These are phyloP conservation scores for Bertia moriformis DNA, from an alignment of 2,329 filamentous ascomycete genomes.

Conservation along the genomic window DNA sequence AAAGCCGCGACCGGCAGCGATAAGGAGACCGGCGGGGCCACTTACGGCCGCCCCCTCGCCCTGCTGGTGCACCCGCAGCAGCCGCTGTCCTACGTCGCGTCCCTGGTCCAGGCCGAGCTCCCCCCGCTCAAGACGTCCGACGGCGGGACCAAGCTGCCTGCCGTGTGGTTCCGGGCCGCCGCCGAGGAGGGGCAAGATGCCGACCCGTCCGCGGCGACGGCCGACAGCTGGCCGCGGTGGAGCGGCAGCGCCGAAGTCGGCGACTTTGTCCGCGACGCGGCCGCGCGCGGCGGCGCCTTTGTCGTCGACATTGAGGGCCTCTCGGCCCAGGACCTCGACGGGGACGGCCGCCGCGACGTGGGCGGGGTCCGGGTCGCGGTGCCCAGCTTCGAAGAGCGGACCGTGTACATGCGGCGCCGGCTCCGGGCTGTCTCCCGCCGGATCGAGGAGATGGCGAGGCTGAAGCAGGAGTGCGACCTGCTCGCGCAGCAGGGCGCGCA, in stretches of 20 bases:
- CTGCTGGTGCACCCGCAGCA: conserved; percentile 80
- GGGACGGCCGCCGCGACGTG: background rate
- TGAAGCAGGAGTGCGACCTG: conserved; percentile 71
- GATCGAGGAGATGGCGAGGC: conserved; percentile 53
- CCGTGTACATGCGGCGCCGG: conserved; percentile 68
- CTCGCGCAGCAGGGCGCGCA: conserved; percentile 67
- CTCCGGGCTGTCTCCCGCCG: conserved; percentile 56
- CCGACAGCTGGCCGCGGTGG: conserved; percentile 68
- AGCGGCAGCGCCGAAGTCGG: conserved; percentile 78
- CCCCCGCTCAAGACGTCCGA: conserved; percentile 59
- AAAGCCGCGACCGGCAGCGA: too few relatives aligned
- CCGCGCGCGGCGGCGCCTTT: conserved; percentile 73
- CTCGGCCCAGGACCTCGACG: conserved; percentile 16
- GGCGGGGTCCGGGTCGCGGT: conserved; percentile 64
- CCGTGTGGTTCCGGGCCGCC: conserved; percentile 65
- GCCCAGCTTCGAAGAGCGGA: conserved; percentile 76
- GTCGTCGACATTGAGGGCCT: conserved; percentile 67
- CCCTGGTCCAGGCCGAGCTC: conserved; percentile 76
- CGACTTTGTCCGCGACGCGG: conserved; percentile 83
- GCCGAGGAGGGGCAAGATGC: too few relatives aligned
- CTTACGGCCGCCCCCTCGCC: conserved; percentile 55
- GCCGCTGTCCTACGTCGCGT: conserved; percentile 77
- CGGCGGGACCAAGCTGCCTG: background rate
- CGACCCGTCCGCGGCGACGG: conserved; percentile 37
- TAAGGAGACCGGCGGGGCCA: conserved; percentile 2